Evolutionary conservation across 208 protist genomes (phyloP).

Genomic region (Trypanosoma congolense): DNA sequence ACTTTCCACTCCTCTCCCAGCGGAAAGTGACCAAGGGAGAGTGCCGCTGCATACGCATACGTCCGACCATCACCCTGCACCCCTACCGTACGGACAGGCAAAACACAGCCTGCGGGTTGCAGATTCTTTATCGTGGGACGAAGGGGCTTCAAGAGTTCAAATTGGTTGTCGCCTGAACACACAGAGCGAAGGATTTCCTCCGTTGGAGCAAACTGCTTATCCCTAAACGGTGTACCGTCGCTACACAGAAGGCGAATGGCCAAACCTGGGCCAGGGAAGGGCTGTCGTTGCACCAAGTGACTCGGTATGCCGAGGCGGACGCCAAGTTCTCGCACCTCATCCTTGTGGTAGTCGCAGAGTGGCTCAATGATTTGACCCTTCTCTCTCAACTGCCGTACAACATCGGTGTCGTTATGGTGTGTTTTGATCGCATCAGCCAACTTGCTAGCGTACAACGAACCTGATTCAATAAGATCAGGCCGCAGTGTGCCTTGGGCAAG

Average conservation of each 20-base stretch:
- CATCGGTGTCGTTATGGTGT: conserved; percentile 97
- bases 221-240: conserved; percentile 53
- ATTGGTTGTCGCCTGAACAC: conserved; percentile 14
- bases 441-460: conserved; percentile 72
- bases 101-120: conserved; percentile 40
- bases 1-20: conserved; percentile 57
- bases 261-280: conserved; percentile 97
- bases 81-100: conserved; percentile 94
- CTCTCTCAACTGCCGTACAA: conserved; percentile 92
- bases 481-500: conserved; percentile 95
- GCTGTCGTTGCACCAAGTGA: conserved; percentile 89
- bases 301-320: conserved; percentile 89
- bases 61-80: conserved; percentile 97
- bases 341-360: conserved; percentile 97
- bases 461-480: conserved; percentile 96
- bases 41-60: conserved; percentile 90
- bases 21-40: conserved; percentile 62
- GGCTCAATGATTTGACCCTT: conserved; percentile 95
- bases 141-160: conserved; percentile 8
- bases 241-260: conserved; percentile 95
- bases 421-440: conserved; percentile 96
- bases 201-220: conserved; percentile 42
- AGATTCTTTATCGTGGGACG: conserved; percentile 7
- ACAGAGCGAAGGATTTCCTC: conserved; percentile 28
- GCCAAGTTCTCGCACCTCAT: conserved; percentile 96